Base-by-base conservation (phyloP, 768 basidiomycete species). In the Mrakia hoshinonis region DNA sequence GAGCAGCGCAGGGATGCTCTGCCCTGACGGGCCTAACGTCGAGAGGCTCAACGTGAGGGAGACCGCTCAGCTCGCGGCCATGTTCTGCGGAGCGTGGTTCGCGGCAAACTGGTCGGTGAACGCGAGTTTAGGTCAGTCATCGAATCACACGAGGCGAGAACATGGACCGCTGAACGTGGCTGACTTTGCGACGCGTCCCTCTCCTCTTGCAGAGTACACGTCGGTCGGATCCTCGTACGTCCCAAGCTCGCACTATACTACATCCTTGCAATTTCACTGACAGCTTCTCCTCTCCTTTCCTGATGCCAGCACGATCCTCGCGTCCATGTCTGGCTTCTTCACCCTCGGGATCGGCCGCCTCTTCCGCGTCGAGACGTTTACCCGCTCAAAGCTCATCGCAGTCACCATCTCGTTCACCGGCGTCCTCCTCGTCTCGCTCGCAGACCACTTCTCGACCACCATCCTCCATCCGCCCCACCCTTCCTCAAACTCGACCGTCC, bases 41-140 rank as follows among this genome's bases (percentile, higher is more conserved):
- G 76, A 79, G 1, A 85, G 84, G 39, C 79, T 93, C 43, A 87
- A 87, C 1, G 79, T 80, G 3, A 77, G 77, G 55, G 87, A 96
- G 80, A 98, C 96, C 0, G 87, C 87, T 9, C 79, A 84, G 48
- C 83, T 99, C 15, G 91, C 95, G 4, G 81, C 85, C 6, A 80
- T 83, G 64, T 98, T 97, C 79, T 92, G 89, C 78, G 83, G 90
- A 70, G 81, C 95, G 46, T 99, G 94, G 80, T 96, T 99, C 76
- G 82, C 87, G 47, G 95, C 95, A 15, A 98, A 98, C 77, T 98
- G 93, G 91, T 79, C 87, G 13, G 81, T 95, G 38, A 96, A 94
- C 77, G 88, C 87, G 0, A 83, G 89, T 24, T 83, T 98, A 55
- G 87, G 85, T 38, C 22, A 46, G 29, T 64, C 43, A 24, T 22